Conservation (phyloP, 306 rosid genomes). For the Cajanus cajan region DNA sequence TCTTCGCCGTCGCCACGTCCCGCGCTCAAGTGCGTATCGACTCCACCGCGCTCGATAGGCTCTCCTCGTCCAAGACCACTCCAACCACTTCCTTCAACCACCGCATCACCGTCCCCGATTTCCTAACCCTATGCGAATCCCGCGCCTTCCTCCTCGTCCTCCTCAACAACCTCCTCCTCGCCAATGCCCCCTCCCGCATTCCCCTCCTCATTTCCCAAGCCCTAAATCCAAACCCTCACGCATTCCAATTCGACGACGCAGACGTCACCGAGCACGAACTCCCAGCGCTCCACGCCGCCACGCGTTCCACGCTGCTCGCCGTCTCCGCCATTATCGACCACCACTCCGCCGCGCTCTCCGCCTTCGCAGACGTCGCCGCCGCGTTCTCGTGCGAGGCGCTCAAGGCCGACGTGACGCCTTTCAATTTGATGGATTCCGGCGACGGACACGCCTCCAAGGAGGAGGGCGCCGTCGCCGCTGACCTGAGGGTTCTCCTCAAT, state of each 20-base stretch:
- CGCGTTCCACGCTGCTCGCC: conserved; percentile 40
- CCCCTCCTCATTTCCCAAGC: conserved; percentile 48
- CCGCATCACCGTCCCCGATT: conserved; percentile 40
- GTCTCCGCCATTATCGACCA: conserved; percentile 62
- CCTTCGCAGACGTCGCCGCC: conserved; percentile 56
- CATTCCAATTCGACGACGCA: conserved; percentile 27
- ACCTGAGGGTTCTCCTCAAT: conserved; percentile 68
- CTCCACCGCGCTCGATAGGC: conserved; percentile 56
- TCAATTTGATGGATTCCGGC: conserved; percentile 71
- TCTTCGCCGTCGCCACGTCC: conserved; percentile 54
- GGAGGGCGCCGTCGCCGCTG: conserved; percentile 70
- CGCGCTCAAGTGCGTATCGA: conserved; percentile 57
- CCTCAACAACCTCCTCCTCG: conserved; percentile 61
- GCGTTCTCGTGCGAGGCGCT: conserved; percentile 81
- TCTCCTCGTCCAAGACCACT: conserved; percentile 20
- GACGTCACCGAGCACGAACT: conserved; percentile 57
- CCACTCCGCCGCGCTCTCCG: conserved; percentile 48
- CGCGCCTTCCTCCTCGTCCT: conserved; percentile 59
- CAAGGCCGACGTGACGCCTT: conserved; percentile 60
- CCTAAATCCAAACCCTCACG: conserved; percentile 33
- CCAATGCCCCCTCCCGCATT: conserved; percentile 29
- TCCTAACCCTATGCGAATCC: conserved; percentile 43
- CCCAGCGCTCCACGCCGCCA: background rate
- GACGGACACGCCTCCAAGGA: conserved; percentile 70
- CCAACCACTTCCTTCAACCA: conserved; percentile 23